Evolutionary conservation across 2,329 filamentous ascomycete species (phyloP), one percentile per base, ranked within the genome.

Genomic region (Aspergillus versicolor): DNA sequence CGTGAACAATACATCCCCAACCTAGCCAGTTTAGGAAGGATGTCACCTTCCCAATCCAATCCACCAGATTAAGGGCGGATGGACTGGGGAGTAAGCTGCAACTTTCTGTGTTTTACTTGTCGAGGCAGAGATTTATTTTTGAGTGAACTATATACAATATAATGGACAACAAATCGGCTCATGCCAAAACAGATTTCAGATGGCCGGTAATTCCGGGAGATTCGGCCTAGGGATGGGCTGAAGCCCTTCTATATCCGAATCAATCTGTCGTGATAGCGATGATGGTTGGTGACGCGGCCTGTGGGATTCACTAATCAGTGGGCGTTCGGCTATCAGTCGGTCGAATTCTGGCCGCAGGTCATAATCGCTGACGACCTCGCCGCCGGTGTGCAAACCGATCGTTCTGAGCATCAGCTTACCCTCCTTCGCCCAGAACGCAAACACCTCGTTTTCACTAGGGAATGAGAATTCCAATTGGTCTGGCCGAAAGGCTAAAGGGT

Each of bases 281-380:
- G 63, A 62, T 17, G 56, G 48, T 43, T 59, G 58, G 21, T 57
- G 50, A 13, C 55, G 60, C 19, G 63, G 63, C 1, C 45, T 24
- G 24, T 59, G 52, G n/a, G 56, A 59, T 24, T 61, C 62, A 24
- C 42, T 52, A 12, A 27, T 40, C 27, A 56, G 46, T 13, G 53
- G 50, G 11, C 63, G 54, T 41, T 66, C 64, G 0, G 57, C 46
- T 7, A 63, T 43, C 27, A 73, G 59, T 17, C 68, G 65, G 54
- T 74, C 68, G 53, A 69, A 72, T 46, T 73, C 67, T 12, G 65
- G 54, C 15, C 71, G 60, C 7, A 74, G 61, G 57, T 74, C 70
- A 43, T 67, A 67, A 52, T 74, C 72, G 45, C 51, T 68, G 46
- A 66, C 61, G 7, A 57, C 59, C 58, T 73, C 70, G 8, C 45